These are phyloP conservation scores for Coriaria nepalensis DNA, from an alignment of 306 rosid genomes.

Conservation along the genomic window DNA sequence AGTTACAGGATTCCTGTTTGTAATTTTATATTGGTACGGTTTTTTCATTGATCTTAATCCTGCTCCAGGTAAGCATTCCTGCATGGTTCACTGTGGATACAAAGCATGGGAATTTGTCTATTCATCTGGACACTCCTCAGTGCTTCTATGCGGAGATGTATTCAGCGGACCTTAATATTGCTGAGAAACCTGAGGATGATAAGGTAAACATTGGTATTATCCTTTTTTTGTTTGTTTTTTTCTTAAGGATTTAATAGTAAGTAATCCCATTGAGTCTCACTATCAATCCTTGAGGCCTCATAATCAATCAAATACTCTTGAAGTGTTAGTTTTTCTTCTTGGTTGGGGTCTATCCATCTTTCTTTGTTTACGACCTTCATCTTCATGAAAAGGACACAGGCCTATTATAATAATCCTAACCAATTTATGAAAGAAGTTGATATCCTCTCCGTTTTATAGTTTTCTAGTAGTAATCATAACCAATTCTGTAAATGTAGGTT, in stretches of 20 bases:
- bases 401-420: too few species aligned
- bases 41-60: conserved; percentile 13
- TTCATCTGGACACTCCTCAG: conserved; percentile 91
- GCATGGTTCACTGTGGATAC: conserved; percentile 98
- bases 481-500: conserved; percentile 31
- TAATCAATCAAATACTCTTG: too few species aligned
- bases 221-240: conserved; percentile 9
- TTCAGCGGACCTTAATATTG: conserved; percentile 78
- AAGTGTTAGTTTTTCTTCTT: too few species aligned
- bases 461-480: conserved; percentile 5
- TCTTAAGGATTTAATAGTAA: not conserved
- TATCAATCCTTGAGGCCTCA: too few species aligned
- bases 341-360: too few species aligned
- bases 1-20: conserved; percentile 1
- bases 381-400: too few species aligned
- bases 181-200: conserved; percentile 93
- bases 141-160: conserved; percentile 98
- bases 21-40: conserved; percentile 8
- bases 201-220: conserved; percentile 41
- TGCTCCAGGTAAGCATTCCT: conserved; percentile 88
- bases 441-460: conserved; percentile 9
- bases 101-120: conserved; percentile 89
- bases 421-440: not conserved
- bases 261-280: too few species aligned
- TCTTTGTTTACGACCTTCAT: too few species aligned